These are phyloP conservation scores for Hypoxylon rubiginosum DNA, from an alignment of 2,329 filamentous ascomycete genomes.

Conservation along the genomic window DNA sequence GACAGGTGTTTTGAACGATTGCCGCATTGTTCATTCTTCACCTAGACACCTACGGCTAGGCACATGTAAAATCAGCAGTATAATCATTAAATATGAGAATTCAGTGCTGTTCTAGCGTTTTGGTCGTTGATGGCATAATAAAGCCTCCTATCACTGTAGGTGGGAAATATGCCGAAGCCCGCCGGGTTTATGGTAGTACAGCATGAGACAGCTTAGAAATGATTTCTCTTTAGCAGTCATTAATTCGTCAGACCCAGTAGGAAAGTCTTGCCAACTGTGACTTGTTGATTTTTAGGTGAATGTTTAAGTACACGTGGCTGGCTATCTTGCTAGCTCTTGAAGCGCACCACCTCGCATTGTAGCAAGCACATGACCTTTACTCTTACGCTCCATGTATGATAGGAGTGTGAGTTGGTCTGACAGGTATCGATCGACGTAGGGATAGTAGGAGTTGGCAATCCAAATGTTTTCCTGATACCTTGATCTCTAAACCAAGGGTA, in stretches of 20 bases:
- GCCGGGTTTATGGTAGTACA: background rate
- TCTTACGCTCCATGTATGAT: background rate
- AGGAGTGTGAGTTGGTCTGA: background rate
- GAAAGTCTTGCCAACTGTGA: background rate
- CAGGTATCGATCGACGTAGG: background rate
- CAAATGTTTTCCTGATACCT: background rate
- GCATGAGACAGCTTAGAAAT: background rate
- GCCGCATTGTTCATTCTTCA: background rate
- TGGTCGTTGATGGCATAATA: background rate
- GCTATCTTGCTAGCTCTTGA: constrained; percentile 3
- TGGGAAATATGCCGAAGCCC: background rate
- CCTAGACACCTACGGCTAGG: background rate
- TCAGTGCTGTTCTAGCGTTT: background rate
- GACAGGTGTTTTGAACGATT: background rate
- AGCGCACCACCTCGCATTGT: background rate
- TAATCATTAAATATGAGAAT: background rate
- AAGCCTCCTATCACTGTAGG: background rate
- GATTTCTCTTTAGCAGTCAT: background rate
- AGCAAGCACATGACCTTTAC: background rate
- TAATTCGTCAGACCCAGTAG: background rate
- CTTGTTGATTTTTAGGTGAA: constrained; percentile 11
- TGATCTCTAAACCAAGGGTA: background rate
- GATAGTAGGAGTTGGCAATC: background rate
- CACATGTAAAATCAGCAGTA: background rate
- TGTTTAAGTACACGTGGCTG: constrained; percentile 20